These are phyloP conservation scores for Leccinum colubrinum DNA, from an alignment of 1,284 basidiomycete species.

Conservation along the genomic window DNA sequence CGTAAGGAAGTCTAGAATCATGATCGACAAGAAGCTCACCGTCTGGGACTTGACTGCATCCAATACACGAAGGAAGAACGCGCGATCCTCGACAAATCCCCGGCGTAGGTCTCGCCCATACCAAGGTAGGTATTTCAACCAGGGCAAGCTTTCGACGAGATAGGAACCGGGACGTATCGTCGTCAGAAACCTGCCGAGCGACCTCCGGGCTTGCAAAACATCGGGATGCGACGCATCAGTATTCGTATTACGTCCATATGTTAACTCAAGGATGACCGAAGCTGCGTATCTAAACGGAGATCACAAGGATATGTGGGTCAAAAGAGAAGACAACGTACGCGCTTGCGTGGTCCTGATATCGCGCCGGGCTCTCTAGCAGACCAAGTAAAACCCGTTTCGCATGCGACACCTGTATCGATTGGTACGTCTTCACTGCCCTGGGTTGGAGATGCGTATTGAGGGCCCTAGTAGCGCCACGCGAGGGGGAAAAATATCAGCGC, in stretches of 20 bases:
- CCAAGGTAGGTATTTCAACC: constrained; percentile 12
- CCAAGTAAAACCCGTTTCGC: constrained; percentile 1
- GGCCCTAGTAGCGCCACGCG: constrained; percentile 4
- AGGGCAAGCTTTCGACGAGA: constrained; percentile 9
- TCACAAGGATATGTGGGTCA: background rate
- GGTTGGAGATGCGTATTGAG: constrained; percentile 10
- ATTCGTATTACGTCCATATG: constrained; percentile 10
- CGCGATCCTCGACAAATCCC: constrained; percentile 6
- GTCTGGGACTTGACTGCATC: constrained; percentile 8
- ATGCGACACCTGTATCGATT: constrained; percentile 1
- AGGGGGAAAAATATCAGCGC: background rate
- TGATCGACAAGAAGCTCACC: constrained; percentile 3
- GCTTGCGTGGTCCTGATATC: constrained; percentile 2
- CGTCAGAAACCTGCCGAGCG: background rate
- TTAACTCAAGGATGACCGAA: constrained; percentile 4
- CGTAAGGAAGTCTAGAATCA: background rate
- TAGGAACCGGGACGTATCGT: constrained; percentile 7
- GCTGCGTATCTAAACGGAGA: constrained; percentile 3
- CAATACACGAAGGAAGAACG: constrained; percentile 2
- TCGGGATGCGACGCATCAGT: constrained; percentile 7
- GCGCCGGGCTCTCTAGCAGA: constrained; percentile 6
- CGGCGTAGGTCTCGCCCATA: constrained; percentile 8
- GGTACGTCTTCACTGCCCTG: constrained; percentile 6
- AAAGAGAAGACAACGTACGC: background rate
- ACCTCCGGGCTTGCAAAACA: background rate